Evolutionary conservation across 306 rosid species (phyloP), one percentile per base, ranked within the genome.

Genomic region (Cicer judaicum): DNA sequence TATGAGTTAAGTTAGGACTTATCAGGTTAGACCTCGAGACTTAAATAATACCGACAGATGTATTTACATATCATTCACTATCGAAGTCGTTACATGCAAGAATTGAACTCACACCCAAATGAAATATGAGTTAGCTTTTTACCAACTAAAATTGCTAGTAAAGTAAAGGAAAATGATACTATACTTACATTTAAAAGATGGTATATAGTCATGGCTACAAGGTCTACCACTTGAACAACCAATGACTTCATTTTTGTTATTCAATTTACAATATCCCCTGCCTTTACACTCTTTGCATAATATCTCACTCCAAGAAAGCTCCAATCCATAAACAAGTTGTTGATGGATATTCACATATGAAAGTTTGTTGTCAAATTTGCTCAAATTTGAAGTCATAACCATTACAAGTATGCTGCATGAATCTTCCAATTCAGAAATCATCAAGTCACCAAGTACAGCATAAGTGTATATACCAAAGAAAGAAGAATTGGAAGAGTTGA

Each of bases 201-300:
- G 21, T 63, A 36, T 47, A 64, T 46, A 10, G 5, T 36, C 21
- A 7, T 49, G 16, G 4, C 39, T 48, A 12, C 63, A 61, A n/a
- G 61, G 74, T 49, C 42, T 15, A 15, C 16, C 8, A 10, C 4
- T 16, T 15, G 71, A 18, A 50, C 71, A 74, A 18, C 42, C 71
- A 38, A 74, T 62, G 63, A 61, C 21, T 34, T 63, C 71, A 48
- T 61, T 61, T 3, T 74, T 36, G 40, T 62, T 36, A 15, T 74
- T 18, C 8, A 49, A 61, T 21, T 74, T 47, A 62, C 63, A 49
- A 10, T 36, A 34, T 0, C 70, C 78, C 34, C 34, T n/a, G 5
- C 65, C 79, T 64, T 75, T 8, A n/a, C 79, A 75, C 11, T 75
- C 73, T 53, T 54, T 40, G 49, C 73, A 76, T 13, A 42, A 42